These are phyloP conservation scores for Mycena citricolor DNA, from an alignment of 1,284 basidiomycete species.

Conservation along the genomic window DNA sequence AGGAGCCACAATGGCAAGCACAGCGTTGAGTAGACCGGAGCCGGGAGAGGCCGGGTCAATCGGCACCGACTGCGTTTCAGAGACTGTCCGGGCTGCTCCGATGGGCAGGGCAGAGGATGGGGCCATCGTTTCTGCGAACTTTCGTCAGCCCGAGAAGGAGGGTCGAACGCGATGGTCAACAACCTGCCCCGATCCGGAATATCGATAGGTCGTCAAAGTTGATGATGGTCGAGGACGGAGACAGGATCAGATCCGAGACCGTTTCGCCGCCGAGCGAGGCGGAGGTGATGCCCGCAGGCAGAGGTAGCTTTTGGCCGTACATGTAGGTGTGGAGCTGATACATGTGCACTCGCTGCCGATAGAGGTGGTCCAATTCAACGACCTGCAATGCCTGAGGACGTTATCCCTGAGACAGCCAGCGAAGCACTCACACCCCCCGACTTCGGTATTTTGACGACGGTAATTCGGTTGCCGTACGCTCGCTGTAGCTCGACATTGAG, in stretches of 20 bases:
- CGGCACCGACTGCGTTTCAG: constrained; percentile 82
- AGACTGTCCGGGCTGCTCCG: constrained; percentile 79
- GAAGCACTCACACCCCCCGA: constrained; percentile 79
- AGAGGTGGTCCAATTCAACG: constrained; percentile 85
- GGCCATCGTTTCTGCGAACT: constrained; percentile 86
- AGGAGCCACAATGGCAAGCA: constrained; percentile 76
- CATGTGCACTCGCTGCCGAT: constrained; percentile 78
- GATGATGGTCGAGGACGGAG: constrained; percentile 86
- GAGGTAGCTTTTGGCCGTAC: constrained; percentile 81
- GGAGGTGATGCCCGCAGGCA: constrained; percentile 57
- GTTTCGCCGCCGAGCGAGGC: constrained; percentile 70
- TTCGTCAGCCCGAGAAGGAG: too few species aligned
- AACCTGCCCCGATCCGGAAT: constrained; percentile 85
- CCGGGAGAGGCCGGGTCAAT: constrained; percentile 74
- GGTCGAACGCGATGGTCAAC: too few species aligned
- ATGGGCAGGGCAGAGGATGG: constrained; percentile 91
- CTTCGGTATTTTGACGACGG: constrained; percentile 91
- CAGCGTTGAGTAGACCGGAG: constrained; percentile 78
- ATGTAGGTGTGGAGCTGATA: constrained; percentile 92
- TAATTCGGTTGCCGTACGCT: constrained; percentile 63
- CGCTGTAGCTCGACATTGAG: constrained; percentile 94
- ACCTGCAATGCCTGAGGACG: constrained; percentile 51
- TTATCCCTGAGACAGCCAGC: background rate
- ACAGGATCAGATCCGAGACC: constrained; percentile 72
- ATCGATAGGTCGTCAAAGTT: constrained; percentile 79